Evolutionary conservation across 768 basidiomycete species (phyloP).

Genomic region (Kwoniella sp.): DNA sequence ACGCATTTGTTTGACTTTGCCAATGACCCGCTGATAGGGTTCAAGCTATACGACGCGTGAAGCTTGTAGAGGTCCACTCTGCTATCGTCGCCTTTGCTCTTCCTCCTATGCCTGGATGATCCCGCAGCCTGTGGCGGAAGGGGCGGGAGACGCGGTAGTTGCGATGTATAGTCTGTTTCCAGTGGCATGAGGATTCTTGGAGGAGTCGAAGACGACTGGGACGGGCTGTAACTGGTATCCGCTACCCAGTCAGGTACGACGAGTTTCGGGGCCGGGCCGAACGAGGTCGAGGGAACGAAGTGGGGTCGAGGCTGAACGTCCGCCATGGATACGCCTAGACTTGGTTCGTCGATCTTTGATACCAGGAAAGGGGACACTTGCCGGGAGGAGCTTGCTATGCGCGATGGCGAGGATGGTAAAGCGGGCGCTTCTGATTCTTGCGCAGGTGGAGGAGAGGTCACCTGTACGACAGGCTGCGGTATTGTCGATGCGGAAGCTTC

Average conservation of each 20-base stretch:
- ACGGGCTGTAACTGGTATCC: constrained; percentile 29
- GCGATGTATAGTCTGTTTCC: constrained; percentile 29
- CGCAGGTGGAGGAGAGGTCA: constrained; percentile 1
- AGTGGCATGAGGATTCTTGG: constrained; percentile 32
- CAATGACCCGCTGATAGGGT: constrained; percentile 40
- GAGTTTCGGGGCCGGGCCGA: constrained; percentile 7
- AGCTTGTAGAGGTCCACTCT: constrained; percentile 32
- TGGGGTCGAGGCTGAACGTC: constrained; percentile 20
- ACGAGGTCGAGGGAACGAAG: constrained; percentile 1
- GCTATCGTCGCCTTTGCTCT: constrained; percentile 18
- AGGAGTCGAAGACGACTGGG: constrained; percentile 13
- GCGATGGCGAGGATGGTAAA: not conserved
- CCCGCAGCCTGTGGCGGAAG: constrained; percentile 11
- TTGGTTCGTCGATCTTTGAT: too few species aligned
- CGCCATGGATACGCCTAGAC: constrained; percentile 9
- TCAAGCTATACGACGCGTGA: constrained; percentile 34
- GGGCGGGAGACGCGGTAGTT: constrained; percentile 35
- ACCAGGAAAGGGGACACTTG: not conserved
- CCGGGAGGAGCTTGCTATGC: not conserved
- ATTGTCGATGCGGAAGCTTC: constrained; percentile 7
- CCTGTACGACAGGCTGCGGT: not conserved
- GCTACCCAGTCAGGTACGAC: constrained; percentile 32
- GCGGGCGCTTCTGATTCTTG: not conserved
- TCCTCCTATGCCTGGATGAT: constrained; percentile 9
- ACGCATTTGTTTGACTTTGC: constrained; percentile 44